Percentiles rank a stretch among this genome's conserved stretches.
These are phyloP conservation scores for Heimioporus sp. DNA, from an alignment of 768 basidiomycete genomes.

Conservation along the genomic window DNA sequence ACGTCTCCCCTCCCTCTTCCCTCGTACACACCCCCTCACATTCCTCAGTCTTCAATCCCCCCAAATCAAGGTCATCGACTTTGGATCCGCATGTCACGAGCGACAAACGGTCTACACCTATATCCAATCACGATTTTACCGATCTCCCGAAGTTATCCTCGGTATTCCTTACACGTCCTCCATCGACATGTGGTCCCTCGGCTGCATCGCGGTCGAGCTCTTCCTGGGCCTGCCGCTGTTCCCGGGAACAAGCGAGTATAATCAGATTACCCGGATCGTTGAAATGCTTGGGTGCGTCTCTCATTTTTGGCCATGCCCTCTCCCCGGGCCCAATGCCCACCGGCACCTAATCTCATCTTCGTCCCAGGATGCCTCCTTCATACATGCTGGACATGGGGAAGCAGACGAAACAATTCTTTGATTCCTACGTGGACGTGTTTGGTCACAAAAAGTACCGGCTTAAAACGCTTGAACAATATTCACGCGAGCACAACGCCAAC, in stretches of 20 bases:
- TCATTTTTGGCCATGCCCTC: neutral
- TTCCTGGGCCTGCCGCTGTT: slow-evolving; percentile 96
- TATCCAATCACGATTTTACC: slow-evolving; percentile 98
- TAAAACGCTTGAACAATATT: slow-evolving; percentile 94
- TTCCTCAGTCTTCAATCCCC: slow-evolving; percentile 83
- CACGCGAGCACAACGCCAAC: slow-evolving; percentile 89
- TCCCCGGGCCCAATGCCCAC: neutral
- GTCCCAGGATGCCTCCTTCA: slow-evolving; percentile 74
- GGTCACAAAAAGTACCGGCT: slow-evolving; percentile 83
- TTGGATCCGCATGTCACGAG: slow-evolving; percentile 98
- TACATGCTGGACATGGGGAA: slow-evolving; percentile 97
- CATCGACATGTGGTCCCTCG: slow-evolving; percentile 99
- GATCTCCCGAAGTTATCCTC: slow-evolving; percentile 94
- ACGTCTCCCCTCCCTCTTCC: slow-evolving; percentile 16
- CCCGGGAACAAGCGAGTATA: slow-evolving; percentile 99
- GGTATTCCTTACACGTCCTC: slow-evolving; percentile 92
- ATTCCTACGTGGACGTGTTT: slow-evolving; percentile 67
- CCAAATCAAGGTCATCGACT: slow-evolving; percentile 98
- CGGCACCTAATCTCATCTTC: neutral
- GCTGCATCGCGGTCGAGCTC: slow-evolving; percentile 97
- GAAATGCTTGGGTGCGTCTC: slow-evolving; percentile 93
- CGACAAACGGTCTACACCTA: slow-evolving; percentile 99
- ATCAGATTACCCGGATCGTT: slow-evolving; percentile 93
- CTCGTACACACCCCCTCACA: neutral
- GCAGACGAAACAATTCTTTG: slow-evolving; percentile 93